These are phyloP conservation scores for Eucalyptus sp. DNA, from an alignment of 345 rosid species.

Conservation along the genomic window DNA sequence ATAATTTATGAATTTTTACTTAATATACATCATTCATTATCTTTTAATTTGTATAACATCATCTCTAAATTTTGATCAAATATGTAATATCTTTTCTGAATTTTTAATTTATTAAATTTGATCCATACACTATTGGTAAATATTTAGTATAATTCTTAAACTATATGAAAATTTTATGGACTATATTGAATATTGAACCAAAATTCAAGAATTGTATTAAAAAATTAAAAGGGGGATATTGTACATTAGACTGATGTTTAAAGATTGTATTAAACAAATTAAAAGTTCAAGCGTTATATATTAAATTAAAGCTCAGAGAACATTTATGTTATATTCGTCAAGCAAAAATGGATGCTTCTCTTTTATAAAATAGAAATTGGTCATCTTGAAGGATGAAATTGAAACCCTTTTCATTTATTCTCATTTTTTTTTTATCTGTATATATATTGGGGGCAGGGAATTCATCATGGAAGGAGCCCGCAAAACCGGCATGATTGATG, in stretches of 20 bases:
- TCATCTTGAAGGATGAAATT: not conserved
- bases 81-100: fast-evolving
- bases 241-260: fast-evolving
- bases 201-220: fast-evolving
- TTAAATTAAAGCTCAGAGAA: not conserved
- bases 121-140: fast-evolving
- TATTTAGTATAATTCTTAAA: fast-evolving
- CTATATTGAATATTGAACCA: fast-evolving
- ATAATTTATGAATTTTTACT: not conserved
- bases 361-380: not conserved
- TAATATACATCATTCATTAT: not conserved
- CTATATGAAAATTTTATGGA: not conserved
- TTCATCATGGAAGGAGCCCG: not conserved
- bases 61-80: fast-evolving
- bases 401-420: not conserved
- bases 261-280: fast-evolving
- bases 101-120: not conserved
- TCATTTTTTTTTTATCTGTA: not conserved
- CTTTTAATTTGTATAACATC: no score
- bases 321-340: not conserved
- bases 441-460: not conserved
- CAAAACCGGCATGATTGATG: not conserved
- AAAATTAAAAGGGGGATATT: not conserved
- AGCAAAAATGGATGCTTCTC: not conserved
- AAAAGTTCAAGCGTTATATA: not conserved